These are phyloP conservation scores for Juglanconis oblonga DNA, from an alignment of 2,329 filamentous ascomycete genomes.

Conservation along the genomic window DNA sequence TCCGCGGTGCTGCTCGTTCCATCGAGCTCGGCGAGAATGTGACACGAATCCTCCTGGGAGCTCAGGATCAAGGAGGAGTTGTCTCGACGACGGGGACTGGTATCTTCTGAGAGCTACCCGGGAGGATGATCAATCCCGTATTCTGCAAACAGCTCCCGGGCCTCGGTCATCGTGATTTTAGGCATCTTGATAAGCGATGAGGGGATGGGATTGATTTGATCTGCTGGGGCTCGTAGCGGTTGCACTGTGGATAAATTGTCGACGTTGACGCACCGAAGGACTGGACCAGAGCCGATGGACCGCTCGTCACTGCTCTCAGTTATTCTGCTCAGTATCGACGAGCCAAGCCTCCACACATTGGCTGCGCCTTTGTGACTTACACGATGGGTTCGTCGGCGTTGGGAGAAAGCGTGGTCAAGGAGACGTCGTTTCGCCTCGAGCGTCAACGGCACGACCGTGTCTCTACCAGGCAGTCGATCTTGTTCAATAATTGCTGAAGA, in stretches of 20 bases:
- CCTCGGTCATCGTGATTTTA: constrained; percentile 30
- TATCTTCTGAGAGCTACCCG: constrained; percentile 45
- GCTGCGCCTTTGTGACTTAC: neutral
- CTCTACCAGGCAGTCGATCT: neutral
- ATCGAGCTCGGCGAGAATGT: constrained; percentile 27
- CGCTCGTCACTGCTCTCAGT: neutral
- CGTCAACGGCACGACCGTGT: neutral
- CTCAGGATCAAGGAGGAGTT: neutral
- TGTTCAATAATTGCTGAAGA: neutral
- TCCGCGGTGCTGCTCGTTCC: constrained; percentile 23
- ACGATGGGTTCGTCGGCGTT: neutral
- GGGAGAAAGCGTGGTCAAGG: neutral
- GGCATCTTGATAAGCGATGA: neutral
- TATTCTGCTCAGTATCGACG: neutral
- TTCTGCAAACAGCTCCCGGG: constrained; percentile 44
- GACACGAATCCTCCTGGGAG: constrained; percentile 17
- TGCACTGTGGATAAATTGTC: neutral
- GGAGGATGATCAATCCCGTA: constrained; percentile 44
- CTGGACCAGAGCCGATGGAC: neutral
- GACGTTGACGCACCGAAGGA: neutral
- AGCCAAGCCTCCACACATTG: neutral
- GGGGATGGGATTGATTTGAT: neutral
- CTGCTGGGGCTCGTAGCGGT: neutral
- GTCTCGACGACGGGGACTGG: constrained; percentile 10
- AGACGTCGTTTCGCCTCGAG: neutral